Evolutionary conservation across 768 basidiomycete species (phyloP).

Genomic region (Leccinum sublutescens): DNA sequence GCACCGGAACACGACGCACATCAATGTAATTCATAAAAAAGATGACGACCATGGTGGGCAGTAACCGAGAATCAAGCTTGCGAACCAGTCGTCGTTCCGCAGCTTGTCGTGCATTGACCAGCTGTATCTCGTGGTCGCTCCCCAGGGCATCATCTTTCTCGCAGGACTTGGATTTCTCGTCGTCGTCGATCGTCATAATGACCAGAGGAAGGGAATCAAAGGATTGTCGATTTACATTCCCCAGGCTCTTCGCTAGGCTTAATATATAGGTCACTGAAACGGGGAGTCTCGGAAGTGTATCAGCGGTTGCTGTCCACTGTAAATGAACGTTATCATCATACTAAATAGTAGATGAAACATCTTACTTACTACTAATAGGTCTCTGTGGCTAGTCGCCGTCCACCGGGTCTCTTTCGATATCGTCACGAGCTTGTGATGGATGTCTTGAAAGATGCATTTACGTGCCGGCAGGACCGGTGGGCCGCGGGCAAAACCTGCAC

Average conservation of each 20-base stretch:
- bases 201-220: background rate
- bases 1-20: background rate
- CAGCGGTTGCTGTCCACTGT: background rate
- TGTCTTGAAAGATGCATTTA: background rate
- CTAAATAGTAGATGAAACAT: background rate
- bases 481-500: background rate
- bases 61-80: background rate
- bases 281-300: background rate
- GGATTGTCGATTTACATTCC: background rate
- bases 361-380: background rate
- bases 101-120: background rate
- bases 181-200: background rate
- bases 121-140: background rate
- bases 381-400: background rate
- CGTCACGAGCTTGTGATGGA: background rate
- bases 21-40: constrained; percentile 5
- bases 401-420: background rate
- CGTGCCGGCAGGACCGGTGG: background rate
- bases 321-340: background rate
- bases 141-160: background rate
- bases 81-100: background rate
- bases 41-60: background rate
- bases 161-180: background rate
- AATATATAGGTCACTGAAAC: background rate
- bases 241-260: background rate